Evolutionary conservation across 1,284 basidiomycete genomes (phyloP).

Genomic region (Austroboletus olivaceoglutinosus): DNA sequence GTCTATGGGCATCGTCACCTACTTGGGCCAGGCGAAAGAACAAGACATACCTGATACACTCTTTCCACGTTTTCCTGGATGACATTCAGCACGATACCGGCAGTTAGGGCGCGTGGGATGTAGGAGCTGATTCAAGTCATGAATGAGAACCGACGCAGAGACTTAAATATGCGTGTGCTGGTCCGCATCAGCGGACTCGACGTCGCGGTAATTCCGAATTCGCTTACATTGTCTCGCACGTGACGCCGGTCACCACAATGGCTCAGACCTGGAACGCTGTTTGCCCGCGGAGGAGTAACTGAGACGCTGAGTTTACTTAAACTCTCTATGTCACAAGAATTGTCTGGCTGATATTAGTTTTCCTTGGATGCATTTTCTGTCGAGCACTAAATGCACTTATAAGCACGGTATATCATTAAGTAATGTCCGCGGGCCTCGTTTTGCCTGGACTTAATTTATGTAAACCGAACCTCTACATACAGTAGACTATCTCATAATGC

Average conservation of each 20-base stretch:
- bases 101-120: neutral
- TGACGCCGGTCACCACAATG: neutral
- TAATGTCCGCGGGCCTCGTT: neutral
- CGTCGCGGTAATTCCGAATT: neutral
- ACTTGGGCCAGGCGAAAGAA: neutral
- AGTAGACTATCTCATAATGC: too few relatives aligned
- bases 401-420: too few relatives aligned
- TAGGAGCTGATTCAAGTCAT: neutral
- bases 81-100: conserved; percentile 12
- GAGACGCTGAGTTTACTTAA: too few relatives aligned
- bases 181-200: neutral
- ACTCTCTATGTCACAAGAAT: too few relatives aligned
- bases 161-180: neutral
- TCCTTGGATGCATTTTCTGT: neutral
- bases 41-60: conserved; percentile 23
- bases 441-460: too few relatives aligned
- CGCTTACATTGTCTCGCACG: neutral
- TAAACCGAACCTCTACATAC: neutral
- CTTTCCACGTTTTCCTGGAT: conserved; percentile 27
- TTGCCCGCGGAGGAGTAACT: too few relatives aligned
- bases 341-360: neutral
- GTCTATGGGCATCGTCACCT: conserved; percentile 25
- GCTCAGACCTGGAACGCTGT: too few relatives aligned
- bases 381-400: neutral
- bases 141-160: neutral